Conservation (phyloP, 2,329 filamentous ascomycete genomes). For the Curvularia eragrostidis region DNA sequence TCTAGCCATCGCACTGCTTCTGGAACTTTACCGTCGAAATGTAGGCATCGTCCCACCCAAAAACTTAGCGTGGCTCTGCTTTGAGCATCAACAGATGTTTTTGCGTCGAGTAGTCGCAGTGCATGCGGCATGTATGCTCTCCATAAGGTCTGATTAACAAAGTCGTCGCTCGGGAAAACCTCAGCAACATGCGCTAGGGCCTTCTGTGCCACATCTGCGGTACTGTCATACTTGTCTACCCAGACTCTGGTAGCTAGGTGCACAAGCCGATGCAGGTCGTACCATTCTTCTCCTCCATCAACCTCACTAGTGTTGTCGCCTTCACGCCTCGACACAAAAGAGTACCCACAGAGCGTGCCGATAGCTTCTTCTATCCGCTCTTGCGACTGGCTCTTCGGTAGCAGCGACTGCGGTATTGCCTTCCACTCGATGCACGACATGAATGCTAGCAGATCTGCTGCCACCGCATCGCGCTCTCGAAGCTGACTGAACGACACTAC, state of each 20-base stretch:
- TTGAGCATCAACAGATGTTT: background rate
- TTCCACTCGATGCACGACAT: slow-evolving; percentile 25
- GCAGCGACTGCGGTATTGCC: slow-evolving; percentile 23
- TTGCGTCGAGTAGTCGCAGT: slow-evolving; percentile 11
- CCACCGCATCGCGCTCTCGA: slow-evolving; percentile 31
- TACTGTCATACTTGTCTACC: slow-evolving; percentile 1
- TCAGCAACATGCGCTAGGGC: slow-evolving; percentile 8
- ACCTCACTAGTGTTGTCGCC: slow-evolving; percentile 8
- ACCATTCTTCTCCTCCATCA: slow-evolving; percentile 3
- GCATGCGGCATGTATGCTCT: slow-evolving; percentile 24
- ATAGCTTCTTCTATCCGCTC: slow-evolving; percentile 28
- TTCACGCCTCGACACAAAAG: slow-evolving; percentile 23
- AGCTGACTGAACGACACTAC: slow-evolving; percentile 53
- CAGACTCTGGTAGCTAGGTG: slow-evolving; percentile 22
- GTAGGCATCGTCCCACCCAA: background rate
- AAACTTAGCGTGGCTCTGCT: background rate
- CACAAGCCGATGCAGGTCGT: slow-evolving; percentile 23
- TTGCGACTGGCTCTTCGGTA: slow-evolving; percentile 17
- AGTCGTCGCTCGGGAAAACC: slow-evolving; percentile 18
- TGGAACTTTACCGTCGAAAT: background rate
- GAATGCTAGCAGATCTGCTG: slow-evolving; percentile 51
- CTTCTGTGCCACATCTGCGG: background rate
- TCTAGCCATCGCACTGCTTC: slow-evolving; percentile 2
- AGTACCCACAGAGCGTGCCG: slow-evolving; percentile 32
- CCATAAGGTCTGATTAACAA: slow-evolving; percentile 17